Evolutionary conservation across 495 filamentous ascomycete genomes (phyloP), one percentile per base, ranked within the genome.

Genomic region (Aspergillus nidulans): DNA sequence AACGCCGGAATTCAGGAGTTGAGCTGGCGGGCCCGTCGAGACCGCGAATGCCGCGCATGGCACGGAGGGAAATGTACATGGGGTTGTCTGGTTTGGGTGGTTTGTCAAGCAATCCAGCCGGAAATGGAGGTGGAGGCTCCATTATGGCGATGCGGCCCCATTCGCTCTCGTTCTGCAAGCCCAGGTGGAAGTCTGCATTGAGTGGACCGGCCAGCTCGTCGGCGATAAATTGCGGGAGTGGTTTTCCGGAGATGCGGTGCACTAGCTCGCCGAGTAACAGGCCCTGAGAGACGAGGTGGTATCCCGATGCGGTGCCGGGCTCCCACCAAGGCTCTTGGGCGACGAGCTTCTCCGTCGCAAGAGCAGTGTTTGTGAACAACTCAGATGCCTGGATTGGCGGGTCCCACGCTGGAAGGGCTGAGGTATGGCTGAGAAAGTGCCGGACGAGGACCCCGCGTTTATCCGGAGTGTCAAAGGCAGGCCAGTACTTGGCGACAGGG

Each of bases 401-500:
- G 0, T 74, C 65, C 72, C 73, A 78, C 0, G 62, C 62, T 0
- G 72, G 57, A 1, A 75, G 26, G 1, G 68, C 71, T 3, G 75
- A 62, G 0, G 67, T 62, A 49, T 78, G 75, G 53, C 64, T 67
- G 18, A 79, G 63, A 15, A 77, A 16, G 53, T 79, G 76, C 4
- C 64, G 65, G 1, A 79, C 70, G 25, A 66, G 62, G 21, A 77
- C 54, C 15, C 66, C 60, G 24, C 73, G 66, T 20, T 76, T 75
- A n/a, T 72, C 73, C 32, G 71, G 67, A 28, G 54, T 66, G 25
- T 60, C 64, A 44, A 79, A 77, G 25, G 76, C 76, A 1, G 76
- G 75, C 76, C 76, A 79, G 63, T 76, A 73, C 12, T 61, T 71
- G 2, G 67, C 56, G 0, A 76, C 71, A 6, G 67, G 66, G 24